Base-by-base conservation (phyloP, 148 eudicot species). In the Nepenthes gracilis region DNA sequence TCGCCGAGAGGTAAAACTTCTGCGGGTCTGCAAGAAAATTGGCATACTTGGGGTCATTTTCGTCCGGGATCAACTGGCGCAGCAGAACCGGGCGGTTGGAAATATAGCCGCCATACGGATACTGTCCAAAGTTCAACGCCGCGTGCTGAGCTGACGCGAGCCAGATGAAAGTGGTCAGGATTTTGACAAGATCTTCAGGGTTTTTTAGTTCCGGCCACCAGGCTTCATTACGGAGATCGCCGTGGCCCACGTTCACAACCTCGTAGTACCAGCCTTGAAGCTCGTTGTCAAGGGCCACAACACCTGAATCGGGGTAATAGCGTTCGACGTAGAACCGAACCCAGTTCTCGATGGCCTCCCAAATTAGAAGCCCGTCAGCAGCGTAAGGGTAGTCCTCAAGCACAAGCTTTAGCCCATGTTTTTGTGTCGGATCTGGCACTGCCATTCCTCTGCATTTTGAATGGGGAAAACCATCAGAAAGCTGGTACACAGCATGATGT, bases 381-480 rank as follows among this genome's bases (percentile, higher is more conserved):
- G 98, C 98, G 34, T 92, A 92, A 2, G 98, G 98, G 77, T 92
- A 92, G 73, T 92, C 98, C 72, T 92, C 77, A 0, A 92, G 57
- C 6, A 84, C 9, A 1, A 92, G 88, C 70, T 72, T 84, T 12
- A 92, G 34, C 45, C 98, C 98, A 57, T 86, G 86, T 55, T 88
- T 96, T 62, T 92, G 81, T 32, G 86, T 83, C 35, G 83, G 72
- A 64, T 92, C 98, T 15, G 85, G 88, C 48, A 78, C 89, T 48
- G 98, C 98, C 62, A 92, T 83, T 45, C 98, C 94, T 68, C 98
- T 88, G 85, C 33, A 72, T 43, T 35, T 53, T 55, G 53, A 40
- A 40, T 6, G 11, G 6, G 53, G n/a, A 49, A 0, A 2, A 49
- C 6, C 12, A 49, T 49, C 53, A 49, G 13, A 49, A 49, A 49